Evolutionary conservation across 306 rosid genomes (phyloP).

Genomic region (Quercus parvula): DNA sequence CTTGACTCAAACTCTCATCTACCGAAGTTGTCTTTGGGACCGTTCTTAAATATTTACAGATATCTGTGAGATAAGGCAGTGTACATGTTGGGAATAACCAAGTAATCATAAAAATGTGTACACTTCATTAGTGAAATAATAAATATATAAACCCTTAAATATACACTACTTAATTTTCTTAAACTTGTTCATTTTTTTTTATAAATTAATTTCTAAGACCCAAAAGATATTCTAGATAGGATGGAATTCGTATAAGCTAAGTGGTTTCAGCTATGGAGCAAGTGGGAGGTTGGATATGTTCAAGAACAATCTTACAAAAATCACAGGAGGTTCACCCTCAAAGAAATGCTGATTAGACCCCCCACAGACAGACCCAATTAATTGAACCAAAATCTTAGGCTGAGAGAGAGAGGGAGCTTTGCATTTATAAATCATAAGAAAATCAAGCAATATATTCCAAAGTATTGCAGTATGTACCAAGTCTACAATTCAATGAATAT

Average conservation of each 20-base stretch:
- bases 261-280: constrained; percentile 36
- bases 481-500: too few species aligned
- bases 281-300: constrained; percentile 45
- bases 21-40: too few species aligned
- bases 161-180: too few species aligned
- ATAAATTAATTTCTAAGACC: too few species aligned
- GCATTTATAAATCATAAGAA: neutral
- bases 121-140: too few species aligned
- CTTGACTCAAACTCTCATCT: too few species aligned
- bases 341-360: constrained; percentile 20
- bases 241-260: neutral
- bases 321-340: neutral
- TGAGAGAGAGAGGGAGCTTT: neutral
- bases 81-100: too few species aligned
- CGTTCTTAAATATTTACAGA: too few species aligned
- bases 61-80: too few species aligned
- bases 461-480: neutral
- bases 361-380: constrained; percentile 1
- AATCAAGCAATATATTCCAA: neutral
- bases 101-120: too few species aligned
- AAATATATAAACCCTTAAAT: too few species aligned
- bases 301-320: constrained; percentile 30
- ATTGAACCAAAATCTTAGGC: neutral
- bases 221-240: neutral
- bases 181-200: too few species aligned